Evolutionary conservation across 768 basidiomycete species (phyloP), one percentile per base, ranked within the genome.

Genomic region (Vararia minispora): DNA sequence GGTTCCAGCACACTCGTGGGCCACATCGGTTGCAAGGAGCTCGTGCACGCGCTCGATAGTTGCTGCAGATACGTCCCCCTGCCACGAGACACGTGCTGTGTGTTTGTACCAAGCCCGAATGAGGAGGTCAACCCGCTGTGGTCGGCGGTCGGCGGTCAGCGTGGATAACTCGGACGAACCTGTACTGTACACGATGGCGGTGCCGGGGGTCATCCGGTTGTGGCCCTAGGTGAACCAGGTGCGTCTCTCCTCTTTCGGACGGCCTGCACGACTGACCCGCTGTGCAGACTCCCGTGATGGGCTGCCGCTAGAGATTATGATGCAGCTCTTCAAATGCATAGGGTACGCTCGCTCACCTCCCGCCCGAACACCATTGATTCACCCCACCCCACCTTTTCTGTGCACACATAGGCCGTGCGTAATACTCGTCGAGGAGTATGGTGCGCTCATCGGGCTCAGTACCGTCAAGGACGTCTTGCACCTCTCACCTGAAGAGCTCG

Each of bases 221-320:
- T 83, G 83, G 69, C 83, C 87, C 7, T 98, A 89, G 82, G 89
- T 98, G 1, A 95, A 97, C 56, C 82, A 90, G 70, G 95, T 94
- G 56, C 44, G 69, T 49, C 14, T 16, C 33, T 40, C 9, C 33
- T n/a, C n/a, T n/a, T n/a, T n/a, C n/a, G n/a, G n/a, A n/a, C n/a
- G n/a, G n/a, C n/a, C n/a, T n/a, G n/a, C n/a, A n/a, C n/a, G n/a
- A n/a, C 8, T 23, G 5, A 32, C 20, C 21, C 26, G 35, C n/a
- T n/a, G n/a, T 33, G 26, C 55, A 99, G 95, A 94, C 90, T 0
- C 91, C 94, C 1, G 71, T 99, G 52, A 90, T 1, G 85, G 87
- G 46, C 70, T 95, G 28, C 90, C 91, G 1, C 65, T 99, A 29
- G 95, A 99, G 58, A 90, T 97, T 39, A 88, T 92, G 6, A 89